These are phyloP conservation scores for Peronospora tabacina DNA, from an alignment of 352 stramenopile species.

Conservation along the genomic window DNA sequence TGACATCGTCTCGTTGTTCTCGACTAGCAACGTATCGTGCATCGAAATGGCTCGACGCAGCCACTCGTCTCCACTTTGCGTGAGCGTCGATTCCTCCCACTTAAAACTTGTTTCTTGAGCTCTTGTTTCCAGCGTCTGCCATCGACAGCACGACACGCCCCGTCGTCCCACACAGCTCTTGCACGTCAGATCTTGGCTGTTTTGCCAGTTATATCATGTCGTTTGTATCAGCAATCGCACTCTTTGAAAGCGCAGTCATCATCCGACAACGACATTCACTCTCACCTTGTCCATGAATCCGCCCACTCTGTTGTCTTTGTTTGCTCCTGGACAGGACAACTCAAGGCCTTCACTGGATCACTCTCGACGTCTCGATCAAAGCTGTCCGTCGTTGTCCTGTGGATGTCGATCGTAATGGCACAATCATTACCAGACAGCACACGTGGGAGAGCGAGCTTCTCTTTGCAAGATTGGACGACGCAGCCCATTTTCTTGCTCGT, in stretches of 20 bases:
- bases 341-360: neutral
- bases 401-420: neutral
- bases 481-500: conserved; percentile 10
- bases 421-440: neutral
- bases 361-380: neutral
- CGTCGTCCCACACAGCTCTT: neutral
- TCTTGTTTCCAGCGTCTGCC: conserved; percentile 4
- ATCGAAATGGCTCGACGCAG: conserved; percentile 5
- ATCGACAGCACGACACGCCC: neutral
- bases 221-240: neutral
- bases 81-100: conserved; percentile 5
- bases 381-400: neutral
- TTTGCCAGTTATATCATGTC: neutral
- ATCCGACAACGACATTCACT: neutral
- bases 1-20: neutral
- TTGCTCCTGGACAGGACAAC: neutral
- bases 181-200: neutral
- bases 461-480: conserved; percentile 7
- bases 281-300: conserved; percentile 1
- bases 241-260: neutral
- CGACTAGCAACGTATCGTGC: neutral
- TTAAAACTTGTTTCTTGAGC: neutral
- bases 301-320: neutral
- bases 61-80: conserved; percentile 6
- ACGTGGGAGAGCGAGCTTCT: conserved; percentile 2